Evolutionary conservation across 805 yeast species (phyloP), one percentile per base, ranked within the genome.

Genomic region (Jamesozyma spencerorum): DNA sequence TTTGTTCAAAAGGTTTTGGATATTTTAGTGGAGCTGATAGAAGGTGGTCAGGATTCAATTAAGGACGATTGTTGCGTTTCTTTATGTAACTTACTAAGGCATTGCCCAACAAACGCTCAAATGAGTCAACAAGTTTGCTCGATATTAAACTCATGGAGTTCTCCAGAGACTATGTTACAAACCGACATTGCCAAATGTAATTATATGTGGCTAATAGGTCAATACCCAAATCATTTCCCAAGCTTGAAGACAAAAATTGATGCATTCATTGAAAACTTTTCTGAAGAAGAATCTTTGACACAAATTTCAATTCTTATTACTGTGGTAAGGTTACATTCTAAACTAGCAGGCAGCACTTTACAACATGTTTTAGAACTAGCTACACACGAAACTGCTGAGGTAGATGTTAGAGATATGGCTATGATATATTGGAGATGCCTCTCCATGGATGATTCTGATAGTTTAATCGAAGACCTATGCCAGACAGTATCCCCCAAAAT

Each of bases 381-480:
- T 8, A 81, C 87, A 3, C 74, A 72, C 43, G 71, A 74, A 33
- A 69, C 81, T 42, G 82, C 80, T 45, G 81, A 80, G 53, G 75
- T 85, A 2, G 94, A 83, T 55, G 81, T 83, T 20, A 71, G 92
- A 58, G 94, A 83, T 57, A 76, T 80, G 65, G 87, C 90, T 1
- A 83, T 73, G 57, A 66, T 83, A 32, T 83, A 81, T 56, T 83
- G 92, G 92, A 72, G 94, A 63, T 68, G 84, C 36, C 63, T 83
- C 38, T 81, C 87, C 1, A 43, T 64, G 42, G 68, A 64, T 29
- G 52, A 58, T 37, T 46, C 55, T 18, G 60, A 57, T 11, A 40
- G 37, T 10, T 38, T 59, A 30, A 46, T 59, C 32, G 43, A 50
- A 14, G 51, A 58, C 37, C 35, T 39, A 51, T 60, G 63, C 59